Evolutionary conservation across 306 rosid genomes (phyloP).

Genomic region (Medicago arabica): DNA sequence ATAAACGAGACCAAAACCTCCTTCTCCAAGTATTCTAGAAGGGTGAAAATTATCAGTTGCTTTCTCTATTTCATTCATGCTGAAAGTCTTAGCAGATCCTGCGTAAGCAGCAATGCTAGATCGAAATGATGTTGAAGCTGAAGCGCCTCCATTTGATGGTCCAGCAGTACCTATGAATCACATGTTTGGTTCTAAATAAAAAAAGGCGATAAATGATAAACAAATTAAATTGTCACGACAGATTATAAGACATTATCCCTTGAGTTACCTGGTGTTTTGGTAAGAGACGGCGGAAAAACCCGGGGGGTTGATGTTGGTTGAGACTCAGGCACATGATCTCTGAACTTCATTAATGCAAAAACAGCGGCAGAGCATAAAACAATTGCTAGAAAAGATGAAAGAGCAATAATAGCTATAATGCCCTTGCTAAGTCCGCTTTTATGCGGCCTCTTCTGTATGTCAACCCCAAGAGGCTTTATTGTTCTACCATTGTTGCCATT

Average conservation of each 20-base stretch:
- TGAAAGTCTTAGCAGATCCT: slow-evolving; percentile 91
- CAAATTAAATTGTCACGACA: slow-evolving; percentile 10
- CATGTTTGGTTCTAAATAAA: not conserved
- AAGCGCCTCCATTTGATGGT: slow-evolving; percentile 66
- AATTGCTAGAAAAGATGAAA: slow-evolving; percentile 70
- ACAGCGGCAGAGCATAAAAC: slow-evolving; percentile 69
- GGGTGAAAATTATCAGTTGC: slow-evolving; percentile 72
- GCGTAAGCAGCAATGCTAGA: slow-evolving; percentile 83
- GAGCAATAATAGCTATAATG: slow-evolving; percentile 68
- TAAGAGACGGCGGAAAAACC: slow-evolving; percentile 55
- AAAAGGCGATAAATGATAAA: slow-evolving; percentile 16
- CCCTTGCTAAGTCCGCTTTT: slow-evolving; percentile 66
- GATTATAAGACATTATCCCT: slow-evolving; percentile 5
- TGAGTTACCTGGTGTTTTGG: slow-evolving; percentile 73
- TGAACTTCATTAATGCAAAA: slow-evolving; percentile 65
- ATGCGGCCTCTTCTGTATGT: slow-evolving; percentile 62
- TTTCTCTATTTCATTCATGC: slow-evolving; percentile 71
- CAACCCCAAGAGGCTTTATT: slow-evolving; percentile 88
- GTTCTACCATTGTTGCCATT: slow-evolving; percentile 61
- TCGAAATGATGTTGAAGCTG: slow-evolving; percentile 74
- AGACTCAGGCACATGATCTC: slow-evolving; percentile 49
- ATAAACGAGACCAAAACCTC: slow-evolving; percentile 95
- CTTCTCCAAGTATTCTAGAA: slow-evolving; percentile 89
- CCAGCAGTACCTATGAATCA: slow-evolving; percentile 67
- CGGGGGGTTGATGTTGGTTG: slow-evolving; percentile 57